A percentile compares a stretch with the other conserved stretches of the same genome.
Conservation (phyloP, 306 rosid species). For the Carpinus viminea region DNA sequence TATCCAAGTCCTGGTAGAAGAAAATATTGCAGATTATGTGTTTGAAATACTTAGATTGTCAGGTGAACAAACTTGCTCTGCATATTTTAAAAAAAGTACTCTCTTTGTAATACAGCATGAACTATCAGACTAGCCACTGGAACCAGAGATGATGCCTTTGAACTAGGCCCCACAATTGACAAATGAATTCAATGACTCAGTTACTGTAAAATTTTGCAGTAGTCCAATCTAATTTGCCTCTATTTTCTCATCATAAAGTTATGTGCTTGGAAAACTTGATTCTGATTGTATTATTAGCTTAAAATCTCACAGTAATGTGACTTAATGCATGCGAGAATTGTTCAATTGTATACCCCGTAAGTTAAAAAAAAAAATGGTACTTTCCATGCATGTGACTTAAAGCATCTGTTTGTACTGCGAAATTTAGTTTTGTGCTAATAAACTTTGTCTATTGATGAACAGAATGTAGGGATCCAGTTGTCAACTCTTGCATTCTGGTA, state of each 20-base stretch:
- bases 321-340: background rate
- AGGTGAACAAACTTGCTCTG: slow-evolving; percentile 51
- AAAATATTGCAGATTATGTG: slow-evolving; percentile 87
- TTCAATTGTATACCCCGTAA: background rate
- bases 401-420: slow-evolving; percentile 1
- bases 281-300: slow-evolving; percentile 10
- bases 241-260: slow-evolving; percentile 14
- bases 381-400: background rate
- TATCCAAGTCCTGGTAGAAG: slow-evolving; percentile 76
- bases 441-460: slow-evolving; percentile 36
- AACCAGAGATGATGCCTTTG: background rate
- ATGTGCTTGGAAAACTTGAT: slow-evolving; percentile 22
- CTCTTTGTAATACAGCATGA: background rate
- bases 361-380: background rate
- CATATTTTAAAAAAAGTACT: slow-evolving; percentile 10
- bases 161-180: background rate
- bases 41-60: slow-evolving; percentile 91
- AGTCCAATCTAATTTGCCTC: slow-evolving; percentile 18
- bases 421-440: slow-evolving; percentile 31
- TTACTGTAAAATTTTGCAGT: slow-evolving; percentile 15
- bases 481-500: slow-evolving; percentile 74
- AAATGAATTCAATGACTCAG: background rate
- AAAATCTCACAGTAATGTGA: background rate
- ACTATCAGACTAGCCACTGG: slow-evolving; percentile 1
- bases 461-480: slow-evolving; percentile 75